phyloP scores from a whole-genome alignment of 495 filamentous ascomycete genomes.

The Clohesyomyces aquaticus region DNA sequence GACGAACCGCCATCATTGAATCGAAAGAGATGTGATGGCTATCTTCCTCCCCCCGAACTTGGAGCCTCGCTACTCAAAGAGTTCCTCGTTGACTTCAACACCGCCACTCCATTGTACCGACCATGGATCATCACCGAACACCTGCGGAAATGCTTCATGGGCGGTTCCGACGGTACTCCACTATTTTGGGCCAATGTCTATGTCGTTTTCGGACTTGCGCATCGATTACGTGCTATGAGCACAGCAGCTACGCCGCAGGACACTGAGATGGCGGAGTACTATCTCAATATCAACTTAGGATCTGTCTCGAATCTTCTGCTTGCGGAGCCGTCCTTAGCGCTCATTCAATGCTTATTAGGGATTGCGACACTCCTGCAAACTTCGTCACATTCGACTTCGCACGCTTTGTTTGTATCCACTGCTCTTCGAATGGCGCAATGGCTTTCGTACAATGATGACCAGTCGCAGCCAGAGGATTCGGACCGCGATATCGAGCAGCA shows the following conservation, averaged over 20 bases:
- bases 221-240: slow-evolving; percentile 32
- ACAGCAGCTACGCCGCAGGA: slow-evolving; percentile 21
- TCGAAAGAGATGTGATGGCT: slow-evolving; percentile 5
- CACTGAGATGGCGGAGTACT: slow-evolving; percentile 25
- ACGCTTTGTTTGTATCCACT: slow-evolving; percentile 21
- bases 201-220: slow-evolving; percentile 33
- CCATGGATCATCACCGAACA: slow-evolving; percentile 18
- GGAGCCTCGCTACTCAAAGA: slow-evolving; percentile 21
- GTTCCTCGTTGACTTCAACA: slow-evolving; percentile 33
- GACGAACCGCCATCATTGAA: neutral
- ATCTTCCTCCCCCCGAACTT: slow-evolving; percentile 23
- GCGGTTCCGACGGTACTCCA: slow-evolving; percentile 21
- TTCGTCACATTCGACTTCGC: slow-evolving; percentile 9
- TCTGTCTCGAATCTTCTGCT: slow-evolving; percentile 17
- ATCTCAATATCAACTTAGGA: slow-evolving; percentile 7
- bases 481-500: slow-evolving; percentile 23
- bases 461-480: neutral
- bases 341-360: slow-evolving; percentile 27
- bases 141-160: slow-evolving; percentile 17
- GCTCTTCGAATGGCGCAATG: slow-evolving; percentile 26
- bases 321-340: slow-evolving; percentile 2
- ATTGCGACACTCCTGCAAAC: slow-evolving; percentile 19
- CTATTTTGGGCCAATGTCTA: slow-evolving; percentile 33
- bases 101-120: slow-evolving; percentile 17
- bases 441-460: slow-evolving; percentile 26